Base-by-base conservation (phyloP, 129 eudicot genomes). In the Ambrosia trifida region DNA sequence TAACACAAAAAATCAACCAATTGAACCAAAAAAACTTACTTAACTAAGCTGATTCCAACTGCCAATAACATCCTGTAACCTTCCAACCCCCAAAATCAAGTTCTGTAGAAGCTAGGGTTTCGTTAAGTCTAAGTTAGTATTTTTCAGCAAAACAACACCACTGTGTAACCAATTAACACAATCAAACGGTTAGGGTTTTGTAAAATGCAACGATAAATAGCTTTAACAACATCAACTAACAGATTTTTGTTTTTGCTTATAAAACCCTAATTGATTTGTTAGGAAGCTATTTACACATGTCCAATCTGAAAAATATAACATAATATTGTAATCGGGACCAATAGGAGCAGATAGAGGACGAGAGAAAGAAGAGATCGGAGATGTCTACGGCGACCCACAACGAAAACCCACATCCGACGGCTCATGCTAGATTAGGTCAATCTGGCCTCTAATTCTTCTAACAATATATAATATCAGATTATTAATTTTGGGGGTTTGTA, bases 261-360 rank as follows among this genome's bases (percentile, higher is more conserved):
- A 69, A 35, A 47, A 47, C 75, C 75, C 57, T 38, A 58, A 35
- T 30, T 60, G 67, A 56, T 76, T 68, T 36, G 98, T 88, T 88
- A 17, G 96, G 96, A 80, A 92, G n/a, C n/a, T n/a, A n/a, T n/a
- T n/a, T n/a, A n/a, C n/a, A 83, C 68, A 92, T 92, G 65, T 13
- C 96, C 96, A 65, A 94, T 69, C 98, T 89, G 74, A 40, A 74
- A 14, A 72, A 57, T 24, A 71, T 47, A 70, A 14, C 64, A 30
- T 9, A 57, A 24, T 24, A 57, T 57, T 30, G 13, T 59, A 44
- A 36, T 31, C 45, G 28, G 28, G 28, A 24, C 28, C 28, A 1
- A 24, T 1, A 24, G 28, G 28, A 24, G 28, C 28, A 24, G 28
- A 24, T 1, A 24, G 0, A 24, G 28, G 28, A 24, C 28, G 28